Conservation (phyloP, 257 asterid species). For the Fraxinus excelsior region DNA sequence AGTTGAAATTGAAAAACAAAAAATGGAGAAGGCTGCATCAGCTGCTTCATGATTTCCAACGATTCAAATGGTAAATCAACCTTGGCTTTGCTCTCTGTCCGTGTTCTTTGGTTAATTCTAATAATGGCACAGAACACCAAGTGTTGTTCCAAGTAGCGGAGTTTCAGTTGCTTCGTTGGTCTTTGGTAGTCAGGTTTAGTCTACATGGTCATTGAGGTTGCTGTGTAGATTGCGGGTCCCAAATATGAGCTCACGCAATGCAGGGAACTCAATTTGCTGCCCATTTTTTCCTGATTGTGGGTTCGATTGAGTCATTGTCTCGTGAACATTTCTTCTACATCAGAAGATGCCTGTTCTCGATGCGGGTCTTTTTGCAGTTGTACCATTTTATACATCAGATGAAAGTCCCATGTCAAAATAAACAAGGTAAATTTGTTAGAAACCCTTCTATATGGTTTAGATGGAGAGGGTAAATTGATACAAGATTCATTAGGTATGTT, state of each 20-base stretch:
- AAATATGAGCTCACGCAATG: conserved; percentile 15
- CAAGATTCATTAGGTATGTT: neutral
- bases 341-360: conserved; percentile 35
- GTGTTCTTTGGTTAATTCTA: conserved; percentile 41
- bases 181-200: conserved; percentile 27
- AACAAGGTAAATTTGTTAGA: conserved; percentile 5
- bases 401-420: conserved; percentile 25
- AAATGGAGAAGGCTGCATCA: neutral
- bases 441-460: neutral
- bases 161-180: conserved; percentile 36
- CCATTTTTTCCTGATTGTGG: conserved; percentile 26
- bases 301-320: conserved; percentile 24
- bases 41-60: conserved; percentile 47
- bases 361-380: conserved; percentile 33
- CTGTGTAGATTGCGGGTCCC: conserved; percentile 17
- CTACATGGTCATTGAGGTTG: conserved; percentile 21
- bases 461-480: neutral
- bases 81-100: conserved; percentile 23
- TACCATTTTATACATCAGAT: conserved; percentile 36
- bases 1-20: conserved; percentile 58
- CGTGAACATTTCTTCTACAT: conserved; percentile 37
- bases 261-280: conserved; percentile 31
- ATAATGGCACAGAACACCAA: conserved; percentile 37
- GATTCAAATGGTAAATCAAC: neutral
- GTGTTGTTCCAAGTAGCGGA: conserved; percentile 26